Evolutionary conservation across 2,329 filamentous ascomycete genomes (phyloP).

Genomic region (Dryadomyces sulphureus): DNA sequence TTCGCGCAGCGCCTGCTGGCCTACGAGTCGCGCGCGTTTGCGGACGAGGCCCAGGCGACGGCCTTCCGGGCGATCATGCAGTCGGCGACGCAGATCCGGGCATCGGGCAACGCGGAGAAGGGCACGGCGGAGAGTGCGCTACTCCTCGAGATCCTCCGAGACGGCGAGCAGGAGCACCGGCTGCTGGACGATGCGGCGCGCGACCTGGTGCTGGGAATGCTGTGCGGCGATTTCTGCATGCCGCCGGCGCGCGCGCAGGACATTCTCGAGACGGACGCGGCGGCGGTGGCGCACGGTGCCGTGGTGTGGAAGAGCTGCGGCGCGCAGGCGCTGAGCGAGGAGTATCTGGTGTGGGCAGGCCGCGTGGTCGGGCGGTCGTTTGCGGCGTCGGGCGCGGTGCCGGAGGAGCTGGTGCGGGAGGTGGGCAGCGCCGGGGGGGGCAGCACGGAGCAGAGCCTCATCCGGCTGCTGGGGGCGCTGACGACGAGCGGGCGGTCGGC

Average conservation of each 20-base stretch:
- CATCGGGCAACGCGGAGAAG: slow-evolving; percentile 52
- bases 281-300: slow-evolving; percentile 45
- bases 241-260: slow-evolving; percentile 45
- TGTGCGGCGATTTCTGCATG: slow-evolving; percentile 61
- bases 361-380: slow-evolving; percentile 74
- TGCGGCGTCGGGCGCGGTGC: slow-evolving; percentile 56
- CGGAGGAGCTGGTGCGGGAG: slow-evolving; percentile 44
- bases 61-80: slow-evolving; percentile 54
- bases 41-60: slow-evolving; percentile 29
- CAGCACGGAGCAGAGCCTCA: slow-evolving; percentile 45
- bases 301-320: slow-evolving; percentile 66
- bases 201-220: slow-evolving; percentile 52
- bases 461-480: slow-evolving; percentile 46
- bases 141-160: slow-evolving; percentile 64
- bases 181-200: slow-evolving; percentile 58
- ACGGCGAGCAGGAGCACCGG: slow-evolving; percentile 45
- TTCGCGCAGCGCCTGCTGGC: slow-evolving; percentile 52
- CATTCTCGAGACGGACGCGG: slow-evolving; percentile 51
- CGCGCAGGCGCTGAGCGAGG: slow-evolving; percentile 43
- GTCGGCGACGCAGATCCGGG: slow-evolving; percentile 52
- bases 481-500: slow-evolving; percentile 40
- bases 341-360: slow-evolving; percentile 75
- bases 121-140: slow-evolving; percentile 66
- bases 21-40: slow-evolving; percentile 42
- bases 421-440: slow-evolving; percentile 29